Conservation (phyloP, 306 rosid species). For the Ormosia emarginata region DNA sequence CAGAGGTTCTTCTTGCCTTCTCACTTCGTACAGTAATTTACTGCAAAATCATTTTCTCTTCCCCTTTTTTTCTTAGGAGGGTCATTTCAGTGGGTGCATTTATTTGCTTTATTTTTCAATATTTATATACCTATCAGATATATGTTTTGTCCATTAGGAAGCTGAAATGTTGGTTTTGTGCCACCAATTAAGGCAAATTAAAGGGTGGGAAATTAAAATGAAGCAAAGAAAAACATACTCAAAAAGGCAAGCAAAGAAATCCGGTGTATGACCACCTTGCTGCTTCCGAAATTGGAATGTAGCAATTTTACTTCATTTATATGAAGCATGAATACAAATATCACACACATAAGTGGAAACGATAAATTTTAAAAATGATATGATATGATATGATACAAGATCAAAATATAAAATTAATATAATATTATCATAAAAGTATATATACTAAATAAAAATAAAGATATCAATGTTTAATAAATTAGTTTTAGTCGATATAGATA, state of each 20-base stretch:
- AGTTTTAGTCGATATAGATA: no score
- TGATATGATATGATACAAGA: no score
- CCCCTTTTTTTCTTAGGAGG: neutral
- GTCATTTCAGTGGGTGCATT: conserved; percentile 2
- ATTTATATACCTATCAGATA: neutral
- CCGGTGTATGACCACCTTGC: conserved; percentile 2
- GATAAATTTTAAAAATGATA: no score
- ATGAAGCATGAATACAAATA: no score
- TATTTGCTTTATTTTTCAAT: conserved; percentile 20
- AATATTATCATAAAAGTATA: no score
- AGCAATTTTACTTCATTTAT: neutral
- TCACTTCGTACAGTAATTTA: conserved; percentile 33
- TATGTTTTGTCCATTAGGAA: conserved; percentile 5
- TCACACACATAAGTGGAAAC: no score
- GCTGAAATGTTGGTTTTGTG: conserved; percentile 7
- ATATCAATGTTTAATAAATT: no score
- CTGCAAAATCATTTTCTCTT: neutral
- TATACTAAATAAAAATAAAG: no score
- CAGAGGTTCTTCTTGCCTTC: conserved; percentile 95
- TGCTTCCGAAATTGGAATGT: neutral
- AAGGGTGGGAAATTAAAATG: neutral
- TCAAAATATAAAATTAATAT: no score
- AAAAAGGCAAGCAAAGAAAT: neutral
- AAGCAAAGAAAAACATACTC: conserved; percentile 3
- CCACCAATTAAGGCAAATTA: conserved; percentile 22